Base-by-base conservation (phyloP, 345 rosid genomes). In the Bruguiera sexangula region DNA sequence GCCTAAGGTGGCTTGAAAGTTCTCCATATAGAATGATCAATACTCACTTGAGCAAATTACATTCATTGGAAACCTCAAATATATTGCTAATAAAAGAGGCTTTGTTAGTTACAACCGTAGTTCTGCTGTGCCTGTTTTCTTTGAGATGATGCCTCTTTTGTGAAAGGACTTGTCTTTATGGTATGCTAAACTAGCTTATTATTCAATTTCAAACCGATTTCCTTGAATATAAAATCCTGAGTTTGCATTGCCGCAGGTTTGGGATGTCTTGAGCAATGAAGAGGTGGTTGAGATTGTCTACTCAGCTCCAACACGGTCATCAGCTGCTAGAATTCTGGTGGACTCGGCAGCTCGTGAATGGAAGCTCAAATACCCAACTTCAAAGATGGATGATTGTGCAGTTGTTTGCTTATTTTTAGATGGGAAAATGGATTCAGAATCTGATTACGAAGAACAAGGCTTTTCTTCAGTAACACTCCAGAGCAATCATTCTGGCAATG, bases 341-440 rank as follows among this genome's bases (percentile, higher is more conserved):
- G 93, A 90, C 65, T 80, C 95, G 53, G 98, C 98, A 62, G 94
- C 96, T 19, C 90, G 85, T 0, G 93, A 92, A 68, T 96, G 99
- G 99, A 92, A 90, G 81, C 86, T 89, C 21, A 96, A 96, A 71
- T 96, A 96, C 73, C 99, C 99, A 1, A 96, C 99, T 60, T 96
- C 99, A 21, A 96, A 92, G 68, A 90, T 96, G 95, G 99, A 96
- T 75, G 99, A 96, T 67, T 96, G 99, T 82, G 98, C 97, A 5
- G 99, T 92, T 4, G 97, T 96, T 55, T 96, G 99, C 82, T 73
- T 96, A 78, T 96, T 90, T 83, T 80, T 96, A 59, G 96, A 92
- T 30, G 98, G 96, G 43, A 96, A 89, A 75, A 90, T 96, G 99
- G 99, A 96, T 73, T 80, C 90, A 0, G 98, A 90, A 52, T 83